Evolutionary conservation across 2,329 filamentous ascomycete species (phyloP).

Genomic region (Aureobasidium sp.): DNA sequence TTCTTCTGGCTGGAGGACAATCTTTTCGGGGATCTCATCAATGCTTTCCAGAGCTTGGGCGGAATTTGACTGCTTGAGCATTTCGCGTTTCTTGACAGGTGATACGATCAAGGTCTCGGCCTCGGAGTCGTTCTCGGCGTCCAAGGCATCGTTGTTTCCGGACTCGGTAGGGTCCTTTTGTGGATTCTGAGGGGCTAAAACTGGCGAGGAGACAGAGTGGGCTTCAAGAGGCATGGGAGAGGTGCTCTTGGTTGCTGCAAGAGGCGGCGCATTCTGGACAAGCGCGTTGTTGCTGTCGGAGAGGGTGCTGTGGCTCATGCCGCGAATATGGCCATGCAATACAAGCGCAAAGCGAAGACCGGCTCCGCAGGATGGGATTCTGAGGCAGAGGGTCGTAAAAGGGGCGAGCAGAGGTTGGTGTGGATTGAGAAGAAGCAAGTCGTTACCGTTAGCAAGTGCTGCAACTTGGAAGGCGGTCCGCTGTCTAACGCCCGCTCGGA

Average conservation of each 20-base stretch:
- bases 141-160: conserved; percentile 1
- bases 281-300: conserved; percentile 15
- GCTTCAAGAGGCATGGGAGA: conserved; percentile 1
- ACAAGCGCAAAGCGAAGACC: conserved; percentile 8
- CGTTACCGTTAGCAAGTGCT: conserved; percentile 9
- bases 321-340: conserved; percentile 15
- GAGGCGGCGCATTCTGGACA: conserved; percentile 14
- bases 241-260: not conserved
- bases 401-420: conserved; percentile 1
- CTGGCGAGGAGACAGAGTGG: not conserved
- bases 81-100: conserved; percentile 34
- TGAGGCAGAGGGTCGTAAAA: not conserved
- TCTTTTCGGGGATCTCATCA: conserved; percentile 1
- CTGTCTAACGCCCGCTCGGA: not conserved
- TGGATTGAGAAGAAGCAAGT: conserved; percentile 13
- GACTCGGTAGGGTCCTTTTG: not conserved
- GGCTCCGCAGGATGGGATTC: not conserved
- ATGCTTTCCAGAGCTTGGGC: not conserved
- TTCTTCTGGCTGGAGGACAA: not conserved
- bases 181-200: not conserved
- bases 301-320: conserved; percentile 14
- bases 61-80: conserved; percentile 27
- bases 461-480: conserved; percentile 4
- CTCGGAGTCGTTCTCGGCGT: conserved; percentile 40
- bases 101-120: conserved; percentile 44